These are phyloP conservation scores for Cladosporium halotolerans DNA, from an alignment of 2,329 filamentous ascomycete genomes.

Conservation along the genomic window DNA sequence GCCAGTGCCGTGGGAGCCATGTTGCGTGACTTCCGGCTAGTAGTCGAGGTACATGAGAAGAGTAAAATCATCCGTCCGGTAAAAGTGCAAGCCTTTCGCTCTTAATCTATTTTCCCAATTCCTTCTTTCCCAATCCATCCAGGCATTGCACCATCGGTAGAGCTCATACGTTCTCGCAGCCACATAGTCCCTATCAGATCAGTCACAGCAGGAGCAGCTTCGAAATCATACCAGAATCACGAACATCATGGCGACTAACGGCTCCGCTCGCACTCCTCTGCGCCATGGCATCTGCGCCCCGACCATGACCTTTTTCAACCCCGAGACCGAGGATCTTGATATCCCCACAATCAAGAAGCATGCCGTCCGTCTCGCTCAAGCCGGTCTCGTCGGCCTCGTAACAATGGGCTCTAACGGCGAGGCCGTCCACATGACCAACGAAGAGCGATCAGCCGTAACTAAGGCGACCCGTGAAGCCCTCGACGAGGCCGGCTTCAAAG, in stretches of 20 bases:
- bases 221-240: not conserved
- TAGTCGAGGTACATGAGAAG: conserved; percentile 4
- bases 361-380: conserved; percentile 68
- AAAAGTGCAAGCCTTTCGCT: not conserved
- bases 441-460: conserved; percentile 71
- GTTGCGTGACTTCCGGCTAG: not conserved
- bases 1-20: conserved; percentile 3
- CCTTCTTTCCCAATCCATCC: not conserved
- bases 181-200: too few relatives aligned
- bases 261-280: conserved; percentile 47
- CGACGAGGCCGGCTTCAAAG: conserved; percentile 68
- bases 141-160: too few relatives aligned
- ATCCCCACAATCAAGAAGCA: conserved; percentile 73
- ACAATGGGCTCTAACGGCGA: conserved; percentile 89
- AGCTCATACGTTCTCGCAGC: too few relatives aligned
- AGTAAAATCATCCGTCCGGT: conserved; percentile 4
- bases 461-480: conserved; percentile 73
- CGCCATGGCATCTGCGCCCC: conserved; percentile 81
- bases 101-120: not conserved
- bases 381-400: conserved; percentile 73
- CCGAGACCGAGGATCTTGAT: conserved; percentile 77
- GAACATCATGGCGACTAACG: conserved; percentile 27
- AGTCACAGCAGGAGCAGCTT: not conserved
- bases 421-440: conserved; percentile 73
- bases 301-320: conserved; percentile 85